Percentiles rank a stretch among this genome's conserved stretches.
Conservation (phyloP, 2,329 filamentous ascomycete genomes). For the Epichloe festucae region DNA sequence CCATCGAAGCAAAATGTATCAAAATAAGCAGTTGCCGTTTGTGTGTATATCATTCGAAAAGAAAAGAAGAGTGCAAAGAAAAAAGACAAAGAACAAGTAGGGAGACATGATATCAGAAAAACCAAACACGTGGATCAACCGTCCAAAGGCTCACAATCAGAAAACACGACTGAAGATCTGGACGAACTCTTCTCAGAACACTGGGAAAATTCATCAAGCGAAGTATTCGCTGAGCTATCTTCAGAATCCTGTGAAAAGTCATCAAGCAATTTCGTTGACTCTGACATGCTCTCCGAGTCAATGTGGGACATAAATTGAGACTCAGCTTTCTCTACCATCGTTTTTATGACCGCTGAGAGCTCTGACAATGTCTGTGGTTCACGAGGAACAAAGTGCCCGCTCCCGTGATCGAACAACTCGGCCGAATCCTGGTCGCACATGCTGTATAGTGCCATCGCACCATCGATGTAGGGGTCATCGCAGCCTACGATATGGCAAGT, state of each 20-base stretch:
- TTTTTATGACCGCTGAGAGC: conserved; percentile 16
- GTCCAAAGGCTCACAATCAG: neutral
- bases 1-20: too few species aligned
- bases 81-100: neutral
- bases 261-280: neutral
- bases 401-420: conserved; percentile 50
- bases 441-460: conserved; percentile 47
- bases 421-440: conserved; percentile 47
- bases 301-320: neutral
- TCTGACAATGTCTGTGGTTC: conserved; percentile 35
- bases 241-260: neutral
- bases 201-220: neutral
- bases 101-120: neutral
- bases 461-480: conserved; percentile 46
- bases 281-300: neutral
- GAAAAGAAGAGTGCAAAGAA: neutral
- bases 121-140: neutral
- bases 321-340: neutral
- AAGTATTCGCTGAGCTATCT: neutral
- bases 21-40: too few species aligned
- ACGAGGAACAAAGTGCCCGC: conserved; percentile 49
- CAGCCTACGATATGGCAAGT: conserved; percentile 42
- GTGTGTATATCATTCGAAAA: neutral
- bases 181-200: neutral
- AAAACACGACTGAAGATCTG: neutral